A percentile compares a stretch with the other conserved stretches of the same genome.
Conservation (phyloP, 2,329 filamentous ascomycete species). For the Erysiphe neolycopersici region DNA sequence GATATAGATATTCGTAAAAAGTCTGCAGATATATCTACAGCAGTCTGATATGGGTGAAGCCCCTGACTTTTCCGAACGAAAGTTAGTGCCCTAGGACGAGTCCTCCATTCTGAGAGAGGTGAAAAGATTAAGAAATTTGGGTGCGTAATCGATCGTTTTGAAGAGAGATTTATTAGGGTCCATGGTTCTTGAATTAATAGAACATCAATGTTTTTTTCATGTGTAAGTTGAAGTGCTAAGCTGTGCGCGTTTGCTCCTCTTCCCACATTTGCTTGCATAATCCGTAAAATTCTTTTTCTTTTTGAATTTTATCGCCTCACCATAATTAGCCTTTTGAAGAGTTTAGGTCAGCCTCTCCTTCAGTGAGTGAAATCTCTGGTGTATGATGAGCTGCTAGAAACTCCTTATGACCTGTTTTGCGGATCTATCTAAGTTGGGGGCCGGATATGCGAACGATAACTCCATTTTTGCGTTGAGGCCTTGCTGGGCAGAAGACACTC, state of each 20-base stretch:
- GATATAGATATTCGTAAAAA: neutral
- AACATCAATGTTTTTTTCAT: neutral
- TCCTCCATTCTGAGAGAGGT: neutral
- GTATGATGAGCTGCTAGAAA: neutral
- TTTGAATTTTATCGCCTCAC: neutral
- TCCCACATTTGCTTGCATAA: too few relatives aligned
- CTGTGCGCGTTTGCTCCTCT: neutral
- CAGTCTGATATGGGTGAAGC: neutral
- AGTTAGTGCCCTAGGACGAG: neutral
- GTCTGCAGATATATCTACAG: neutral
- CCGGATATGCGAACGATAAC: neutral
- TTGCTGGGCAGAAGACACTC: too few relatives aligned
- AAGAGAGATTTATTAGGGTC: neutral
- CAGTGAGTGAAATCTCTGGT: neutral
- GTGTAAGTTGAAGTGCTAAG: neutral
- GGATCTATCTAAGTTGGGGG: neutral
- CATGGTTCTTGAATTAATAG: neutral
- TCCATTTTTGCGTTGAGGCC: neutral
- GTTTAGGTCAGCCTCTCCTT: neutral
- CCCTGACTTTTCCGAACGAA: neutral
- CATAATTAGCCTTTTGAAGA: neutral
- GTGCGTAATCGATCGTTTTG: neutral
- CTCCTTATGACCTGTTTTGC: neutral
- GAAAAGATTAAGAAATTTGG: neutral
- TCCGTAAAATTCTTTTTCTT: neutral